These are phyloP conservation scores for Capronia americana DNA, from an alignment of 2,329 filamentous ascomycete genomes.

Conservation along the genomic window DNA sequence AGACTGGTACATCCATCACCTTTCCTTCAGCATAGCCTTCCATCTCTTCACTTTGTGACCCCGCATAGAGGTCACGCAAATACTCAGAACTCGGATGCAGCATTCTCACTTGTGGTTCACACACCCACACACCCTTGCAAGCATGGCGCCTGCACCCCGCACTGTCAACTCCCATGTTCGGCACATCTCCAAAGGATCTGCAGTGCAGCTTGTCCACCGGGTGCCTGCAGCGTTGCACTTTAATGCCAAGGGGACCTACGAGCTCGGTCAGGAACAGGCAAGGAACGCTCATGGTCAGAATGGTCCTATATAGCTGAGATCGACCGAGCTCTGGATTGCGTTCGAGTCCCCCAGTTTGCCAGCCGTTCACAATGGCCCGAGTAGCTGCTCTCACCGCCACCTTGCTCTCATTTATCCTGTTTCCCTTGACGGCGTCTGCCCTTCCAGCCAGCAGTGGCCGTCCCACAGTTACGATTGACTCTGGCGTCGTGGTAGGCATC, in stretches of 20 bases:
- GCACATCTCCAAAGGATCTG: conserved; percentile 9
- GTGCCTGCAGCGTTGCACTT: background rate
- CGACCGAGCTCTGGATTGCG: background rate
- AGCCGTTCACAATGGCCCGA: conserved; percentile 2
- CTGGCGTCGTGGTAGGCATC: conserved; percentile 40
- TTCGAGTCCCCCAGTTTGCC: background rate
- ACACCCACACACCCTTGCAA: background rate
- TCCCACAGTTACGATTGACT: conserved; percentile 37
- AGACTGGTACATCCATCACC: no score
- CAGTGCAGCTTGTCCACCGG: background rate
- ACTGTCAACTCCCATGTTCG: background rate
- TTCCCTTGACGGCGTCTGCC: background rate
- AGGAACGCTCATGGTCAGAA: background rate
- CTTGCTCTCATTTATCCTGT: conserved; percentile 3
- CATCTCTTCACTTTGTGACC: background rate
- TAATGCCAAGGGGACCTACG: background rate
- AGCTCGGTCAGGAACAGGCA: conserved; percentile 1
- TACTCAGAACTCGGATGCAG: background rate
- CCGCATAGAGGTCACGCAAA: background rate
- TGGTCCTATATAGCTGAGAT: background rate
- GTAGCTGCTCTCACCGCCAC: background rate
- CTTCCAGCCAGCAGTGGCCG: background rate
- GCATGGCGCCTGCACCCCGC: conserved; percentile 2
- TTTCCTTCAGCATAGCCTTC: no score
- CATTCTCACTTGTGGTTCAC: background rate